Evolutionary conservation across 208 protist genomes (phyloP), one percentile per base, ranked within the genome.

Genomic region (Angomonas deanei): DNA sequence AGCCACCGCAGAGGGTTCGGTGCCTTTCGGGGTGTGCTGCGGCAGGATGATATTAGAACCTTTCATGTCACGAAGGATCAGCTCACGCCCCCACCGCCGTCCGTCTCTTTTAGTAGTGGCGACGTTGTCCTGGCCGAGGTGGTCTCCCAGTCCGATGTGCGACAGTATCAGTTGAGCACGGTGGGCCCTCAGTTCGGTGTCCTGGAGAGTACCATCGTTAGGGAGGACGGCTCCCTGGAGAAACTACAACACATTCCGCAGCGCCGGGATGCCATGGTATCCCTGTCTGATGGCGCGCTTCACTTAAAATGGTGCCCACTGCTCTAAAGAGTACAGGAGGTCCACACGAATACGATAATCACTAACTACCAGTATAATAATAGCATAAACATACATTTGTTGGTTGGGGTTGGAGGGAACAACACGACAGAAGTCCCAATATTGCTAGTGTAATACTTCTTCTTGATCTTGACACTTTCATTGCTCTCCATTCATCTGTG

Each of bases 101-200:
- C 86, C 19, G 49, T 72, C 26, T 65, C 80, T 8, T 90, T 86
- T 61, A 66, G 69, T 6, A 38, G 70, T 1, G 86, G 86, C 2
- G 86, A 92, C 58, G 82, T 92, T 2, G 68, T 90, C 31, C 33
- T 82, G 11, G 86, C 86, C 10, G 76, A 81, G 80, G 86, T 92
- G 3, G 68, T 92, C 21, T 89, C 82, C 21, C 86, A 92, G 74
- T 88, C 83, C 0, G 86, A 92, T 47, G 86, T 65, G 32, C 82
- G 81, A 1, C 82, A 88, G 72, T 92, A 83, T 54, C 82, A 92
- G 63, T 75, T 92, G 27, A 86, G 74, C 53, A 92, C 86, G 11
- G 55, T 79, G 0, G 48, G 52, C 15, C 68, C 74, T 32, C 58
- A 76, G 52, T 92, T 71, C 36, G 86, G 86, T 0, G 86, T 90